These are phyloP conservation scores for Vigna nakashimae DNA, from an alignment of 306 rosid species.

Conservation along the genomic window DNA sequence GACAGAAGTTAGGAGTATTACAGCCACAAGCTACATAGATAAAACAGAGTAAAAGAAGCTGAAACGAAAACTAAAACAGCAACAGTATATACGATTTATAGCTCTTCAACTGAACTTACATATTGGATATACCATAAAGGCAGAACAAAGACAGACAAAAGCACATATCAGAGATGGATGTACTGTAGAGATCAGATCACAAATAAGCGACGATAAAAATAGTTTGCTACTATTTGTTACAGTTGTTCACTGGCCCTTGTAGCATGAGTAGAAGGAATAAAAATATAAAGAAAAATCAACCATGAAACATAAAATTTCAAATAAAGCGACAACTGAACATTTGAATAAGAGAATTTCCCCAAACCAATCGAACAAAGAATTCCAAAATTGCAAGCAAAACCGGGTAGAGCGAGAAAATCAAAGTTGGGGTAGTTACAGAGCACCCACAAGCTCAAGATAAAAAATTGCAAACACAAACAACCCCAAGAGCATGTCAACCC, in stretches of 20 bases:
- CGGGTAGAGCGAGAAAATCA: too few species aligned
- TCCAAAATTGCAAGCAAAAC: neutral
- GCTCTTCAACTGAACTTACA: neutral
- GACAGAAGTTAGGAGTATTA: conserved; percentile 10
- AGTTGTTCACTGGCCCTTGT: neutral
- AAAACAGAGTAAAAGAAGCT: conserved; percentile 13
- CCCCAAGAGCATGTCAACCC: neutral
- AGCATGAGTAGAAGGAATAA: neutral
- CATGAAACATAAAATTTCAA: neutral
- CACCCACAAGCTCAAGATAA: neutral
- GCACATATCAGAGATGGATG: conserved; percentile 1
- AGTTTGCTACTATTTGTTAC: conserved; percentile 1
- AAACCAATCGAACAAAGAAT: too few species aligned
- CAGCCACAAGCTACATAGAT: conserved; percentile 21
- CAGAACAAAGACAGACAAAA: neutral
- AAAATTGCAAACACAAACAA: neutral
- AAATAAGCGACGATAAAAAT: neutral
- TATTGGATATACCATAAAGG: neutral
- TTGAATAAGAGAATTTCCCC: neutral
- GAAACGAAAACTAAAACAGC: conserved; percentile 10
- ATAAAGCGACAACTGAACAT: neutral
- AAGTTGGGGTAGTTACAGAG: neutral
- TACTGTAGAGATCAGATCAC: neutral
- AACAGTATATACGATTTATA: neutral
- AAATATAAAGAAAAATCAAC: neutral